These are phyloP conservation scores for Cadophora sp. DNA, from an alignment of 2,329 filamentous ascomycete species.

Conservation along the genomic window DNA sequence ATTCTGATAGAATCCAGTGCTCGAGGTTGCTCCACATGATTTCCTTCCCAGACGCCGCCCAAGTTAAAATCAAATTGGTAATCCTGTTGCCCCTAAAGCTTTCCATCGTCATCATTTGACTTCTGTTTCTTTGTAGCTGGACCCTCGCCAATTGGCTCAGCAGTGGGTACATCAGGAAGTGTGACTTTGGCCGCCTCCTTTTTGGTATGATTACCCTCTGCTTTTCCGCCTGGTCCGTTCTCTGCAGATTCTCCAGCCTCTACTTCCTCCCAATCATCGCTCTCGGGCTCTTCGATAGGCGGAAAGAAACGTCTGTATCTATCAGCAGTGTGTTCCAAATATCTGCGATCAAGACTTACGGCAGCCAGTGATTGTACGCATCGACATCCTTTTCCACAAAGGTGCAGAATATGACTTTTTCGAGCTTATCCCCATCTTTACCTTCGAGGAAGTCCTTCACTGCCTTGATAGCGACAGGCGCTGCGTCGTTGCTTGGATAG, in stretches of 20 bases:
- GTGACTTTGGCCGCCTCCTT: slow-evolving; percentile 39
- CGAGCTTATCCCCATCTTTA: slow-evolving; percentile 57
- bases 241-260: slow-evolving; percentile 23
- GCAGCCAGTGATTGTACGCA: slow-evolving; percentile 73
- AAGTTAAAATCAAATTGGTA: slow-evolving; percentile 22
- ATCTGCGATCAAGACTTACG: slow-evolving; percentile 62
- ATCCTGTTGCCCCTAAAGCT: slow-evolving; percentile 11
- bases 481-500: slow-evolving; percentile 79
- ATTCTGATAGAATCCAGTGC: neutral
- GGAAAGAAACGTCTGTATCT: slow-evolving; percentile 55
- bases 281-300: slow-evolving; percentile 44
- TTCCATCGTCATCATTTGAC: slow-evolving; percentile 32
- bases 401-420: slow-evolving; percentile 83
- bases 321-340: slow-evolving; percentile 13
- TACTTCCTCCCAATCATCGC: slow-evolving; percentile 20
- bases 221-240: slow-evolving; percentile 20
- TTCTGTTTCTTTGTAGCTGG: slow-evolving; percentile 47
- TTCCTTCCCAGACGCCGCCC: slow-evolving; percentile 8
- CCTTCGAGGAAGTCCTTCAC: slow-evolving; percentile 62
- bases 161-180: slow-evolving; percentile 48
- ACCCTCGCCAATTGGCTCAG: slow-evolving; percentile 44
- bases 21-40: neutral
- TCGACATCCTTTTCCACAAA: slow-evolving; percentile 79
- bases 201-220: slow-evolving; percentile 29
- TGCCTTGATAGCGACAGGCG: slow-evolving; percentile 69